phyloP scores from a whole-genome alignment of 441 rosid genomes.

The Croton setiger region DNA sequence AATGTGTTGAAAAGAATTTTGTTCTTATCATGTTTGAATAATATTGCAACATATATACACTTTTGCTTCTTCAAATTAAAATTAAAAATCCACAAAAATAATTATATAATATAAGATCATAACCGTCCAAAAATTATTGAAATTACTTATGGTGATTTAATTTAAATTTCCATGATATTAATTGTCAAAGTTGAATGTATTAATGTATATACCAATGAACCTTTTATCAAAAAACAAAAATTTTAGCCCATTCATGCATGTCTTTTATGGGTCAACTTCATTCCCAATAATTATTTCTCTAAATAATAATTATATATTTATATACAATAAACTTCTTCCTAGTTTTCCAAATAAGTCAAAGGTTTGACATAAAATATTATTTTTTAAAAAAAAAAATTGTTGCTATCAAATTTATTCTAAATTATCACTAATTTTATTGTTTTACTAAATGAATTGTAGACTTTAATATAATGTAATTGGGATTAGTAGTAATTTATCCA shows the following conservation, averaged over 20 bases:
- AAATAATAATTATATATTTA: not conserved
- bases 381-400: no score
- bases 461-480: no score
- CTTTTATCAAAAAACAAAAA: constrained; percentile 7
- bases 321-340: no score
- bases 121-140: not conserved
- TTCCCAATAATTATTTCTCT: not conserved
- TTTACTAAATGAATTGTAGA: no score
- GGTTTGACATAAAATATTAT: constrained; percentile 7
- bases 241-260: constrained; percentile 12
- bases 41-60: no score
- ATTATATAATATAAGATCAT: not conserved
- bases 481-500: no score
- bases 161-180: not conserved
- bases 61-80: no score
- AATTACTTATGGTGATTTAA: not conserved
- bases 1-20: no score
- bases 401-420: no score
- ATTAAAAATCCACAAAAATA: no score
- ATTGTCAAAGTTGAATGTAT: not conserved
- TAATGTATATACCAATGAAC: constrained; percentile 15
- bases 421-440: no score
- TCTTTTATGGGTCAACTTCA: constrained; percentile 11
- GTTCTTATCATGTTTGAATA: no score
- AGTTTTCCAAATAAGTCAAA: constrained; percentile 15